Evolutionary conservation across 2,329 filamentous ascomycete genomes (phyloP).

Genomic region (Leptographium galeiforme): DNA sequence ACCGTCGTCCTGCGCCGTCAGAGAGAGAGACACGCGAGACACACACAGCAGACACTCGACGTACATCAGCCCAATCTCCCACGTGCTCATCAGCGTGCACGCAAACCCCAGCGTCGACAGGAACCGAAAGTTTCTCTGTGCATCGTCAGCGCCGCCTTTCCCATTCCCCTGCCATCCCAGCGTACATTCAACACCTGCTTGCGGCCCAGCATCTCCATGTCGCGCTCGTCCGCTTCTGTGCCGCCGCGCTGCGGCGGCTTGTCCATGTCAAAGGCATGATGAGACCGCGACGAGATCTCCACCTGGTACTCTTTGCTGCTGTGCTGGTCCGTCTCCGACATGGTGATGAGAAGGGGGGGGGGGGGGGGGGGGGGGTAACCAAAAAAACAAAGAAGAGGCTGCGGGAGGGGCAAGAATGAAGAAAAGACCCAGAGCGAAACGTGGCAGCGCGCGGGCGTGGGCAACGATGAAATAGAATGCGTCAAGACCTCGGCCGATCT

Average conservation of each 20-base stretch:
- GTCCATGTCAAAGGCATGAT: slow-evolving; percentile 10
- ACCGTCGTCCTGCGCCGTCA: slow-evolving; percentile 16
- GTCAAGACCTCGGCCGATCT: not conserved
- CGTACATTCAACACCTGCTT: slow-evolving; percentile 12
- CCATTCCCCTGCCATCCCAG: not conserved
- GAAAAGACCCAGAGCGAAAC: not conserved
- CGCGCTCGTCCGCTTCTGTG: slow-evolving; percentile 17
- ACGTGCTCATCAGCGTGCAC: slow-evolving; percentile 39
- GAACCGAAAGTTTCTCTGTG: slow-evolving; percentile 33
- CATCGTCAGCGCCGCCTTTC: not conserved
- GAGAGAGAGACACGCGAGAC: not conserved
- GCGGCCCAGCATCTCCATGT: slow-evolving; percentile 18
- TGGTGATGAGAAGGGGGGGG: not conserved
- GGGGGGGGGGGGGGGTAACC: not conserved
- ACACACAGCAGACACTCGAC: not conserved
- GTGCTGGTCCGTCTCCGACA: slow-evolving; percentile 7
- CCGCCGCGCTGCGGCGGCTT: slow-evolving; percentile 12
- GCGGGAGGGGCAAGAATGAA: not conserved
- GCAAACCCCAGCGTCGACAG: slow-evolving; percentile 37
- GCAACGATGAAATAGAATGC: not conserved
- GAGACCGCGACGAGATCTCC: slow-evolving; percentile 5
- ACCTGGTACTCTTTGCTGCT: slow-evolving; percentile 9
- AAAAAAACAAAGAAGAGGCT: not conserved
- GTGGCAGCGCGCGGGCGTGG: not conserved
- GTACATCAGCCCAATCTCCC: slow-evolving; percentile 33